Conservation (phyloP, 371 early-diverging fungal species). For the Mucor circinelloides region DNA sequence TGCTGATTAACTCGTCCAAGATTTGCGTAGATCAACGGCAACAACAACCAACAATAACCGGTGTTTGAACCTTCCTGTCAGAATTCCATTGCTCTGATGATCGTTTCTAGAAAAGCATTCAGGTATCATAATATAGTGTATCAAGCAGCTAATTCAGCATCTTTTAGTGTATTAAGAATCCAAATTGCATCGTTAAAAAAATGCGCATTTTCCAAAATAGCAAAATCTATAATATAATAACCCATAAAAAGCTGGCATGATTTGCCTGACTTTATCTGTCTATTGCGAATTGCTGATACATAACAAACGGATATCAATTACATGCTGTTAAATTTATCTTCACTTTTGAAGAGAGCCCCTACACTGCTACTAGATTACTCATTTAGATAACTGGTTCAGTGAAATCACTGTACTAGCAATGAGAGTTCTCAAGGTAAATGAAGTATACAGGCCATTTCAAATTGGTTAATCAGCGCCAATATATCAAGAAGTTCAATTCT, state of each 20-base stretch:
- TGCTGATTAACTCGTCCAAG: no score
- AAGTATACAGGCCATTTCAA: no score
- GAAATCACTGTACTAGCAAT: not conserved
- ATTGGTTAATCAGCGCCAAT: no score
- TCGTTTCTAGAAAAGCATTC: no score
- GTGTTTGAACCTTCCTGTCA: no score
- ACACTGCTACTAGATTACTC: no score
- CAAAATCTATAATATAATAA: not conserved
- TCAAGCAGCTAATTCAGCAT: not conserved
- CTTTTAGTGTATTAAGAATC: not conserved
- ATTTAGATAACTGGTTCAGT: no score
- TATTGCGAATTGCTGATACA: not conserved
- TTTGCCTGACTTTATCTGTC: not conserved
- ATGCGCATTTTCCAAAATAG: not conserved
- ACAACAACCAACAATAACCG: no score
- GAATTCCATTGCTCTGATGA: no score
- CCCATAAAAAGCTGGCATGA: not conserved
- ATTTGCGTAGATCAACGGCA: not conserved
- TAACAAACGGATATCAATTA: not conserved
- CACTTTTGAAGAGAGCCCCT: no score
- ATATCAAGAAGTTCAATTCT: no score
- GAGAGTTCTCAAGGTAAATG: no score
- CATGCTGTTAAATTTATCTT: not conserved
- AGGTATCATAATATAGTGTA: not conserved
- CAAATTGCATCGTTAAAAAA: not conserved